Conservation (phyloP, 768 basidiomycete genomes). For the Scleroderma bovista region DNA sequence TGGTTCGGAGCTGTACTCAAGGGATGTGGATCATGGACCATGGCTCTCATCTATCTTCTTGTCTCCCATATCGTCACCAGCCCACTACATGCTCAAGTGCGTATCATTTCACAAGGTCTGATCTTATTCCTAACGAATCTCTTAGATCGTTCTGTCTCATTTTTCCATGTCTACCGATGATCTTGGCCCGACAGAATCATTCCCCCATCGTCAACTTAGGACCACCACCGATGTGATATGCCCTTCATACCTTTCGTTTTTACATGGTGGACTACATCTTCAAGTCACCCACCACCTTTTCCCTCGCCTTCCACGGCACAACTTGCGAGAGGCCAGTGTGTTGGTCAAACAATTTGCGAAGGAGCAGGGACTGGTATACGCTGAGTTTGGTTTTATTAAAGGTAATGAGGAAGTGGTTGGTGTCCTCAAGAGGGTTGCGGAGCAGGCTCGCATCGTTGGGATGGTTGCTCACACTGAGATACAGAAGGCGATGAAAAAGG, state of each 20-base stretch:
- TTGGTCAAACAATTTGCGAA: slow-evolving; percentile 85
- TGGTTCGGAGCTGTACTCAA: slow-evolving; percentile 78
- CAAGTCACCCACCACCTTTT: slow-evolving; percentile 98
- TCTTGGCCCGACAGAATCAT: slow-evolving; percentile 86
- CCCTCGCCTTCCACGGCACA: slow-evolving; percentile 92
- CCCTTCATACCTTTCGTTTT: slow-evolving; percentile 71
- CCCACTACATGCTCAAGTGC: slow-evolving; percentile 91
- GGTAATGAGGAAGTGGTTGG: slow-evolving; percentile 82
- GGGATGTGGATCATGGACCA: slow-evolving; percentile 68
- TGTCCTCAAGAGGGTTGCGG: slow-evolving; percentile 79
- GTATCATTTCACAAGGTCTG: slow-evolving; percentile 12
- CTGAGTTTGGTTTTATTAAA: slow-evolving; percentile 84
- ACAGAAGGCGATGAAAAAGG: slow-evolving; percentile 54
- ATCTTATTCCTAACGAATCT: slow-evolving; percentile 5
- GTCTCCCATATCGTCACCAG: slow-evolving; percentile 84
- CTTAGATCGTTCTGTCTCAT: slow-evolving; percentile 91
- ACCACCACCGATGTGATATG: slow-evolving; percentile 98
- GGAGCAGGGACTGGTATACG: slow-evolving; percentile 80
- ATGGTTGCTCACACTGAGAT: slow-evolving; percentile 77
- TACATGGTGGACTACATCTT: slow-evolving; percentile 96
- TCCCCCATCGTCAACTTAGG: slow-evolving; percentile 88
- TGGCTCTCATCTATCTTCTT: slow-evolving; percentile 65
- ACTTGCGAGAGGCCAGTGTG: slow-evolving; percentile 73
- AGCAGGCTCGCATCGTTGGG: slow-evolving; percentile 79
- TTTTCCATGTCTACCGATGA: slow-evolving; percentile 94